Conservation (phyloP, 495 filamentous ascomycete genomes). For the Talaromyces nanjingensis region DNA sequence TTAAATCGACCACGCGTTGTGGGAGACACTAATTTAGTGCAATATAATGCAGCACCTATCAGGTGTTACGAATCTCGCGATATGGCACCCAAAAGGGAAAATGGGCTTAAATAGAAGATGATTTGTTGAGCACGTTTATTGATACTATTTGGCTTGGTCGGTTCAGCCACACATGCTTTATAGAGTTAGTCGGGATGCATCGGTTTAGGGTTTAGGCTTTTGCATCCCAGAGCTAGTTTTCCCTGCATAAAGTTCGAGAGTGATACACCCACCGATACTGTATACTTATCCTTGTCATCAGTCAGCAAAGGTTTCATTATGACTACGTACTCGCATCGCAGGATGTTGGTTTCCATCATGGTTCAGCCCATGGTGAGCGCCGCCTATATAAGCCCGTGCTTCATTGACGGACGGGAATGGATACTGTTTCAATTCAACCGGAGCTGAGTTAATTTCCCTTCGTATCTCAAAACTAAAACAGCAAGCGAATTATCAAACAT, state of each 20-base stretch:
- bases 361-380: neutral
- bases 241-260: no score
- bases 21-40: neutral
- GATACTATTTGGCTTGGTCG: no score
- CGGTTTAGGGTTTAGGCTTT: neutral
- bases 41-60: neutral
- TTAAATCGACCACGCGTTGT: neutral
- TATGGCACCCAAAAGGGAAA: neutral
- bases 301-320: neutral
- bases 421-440: neutral
- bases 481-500: neutral
- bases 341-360: neutral
- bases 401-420: neutral
- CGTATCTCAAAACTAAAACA: neutral
- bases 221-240: no score
- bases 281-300: neutral
- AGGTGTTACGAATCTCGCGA: neutral
- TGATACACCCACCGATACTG: no score
- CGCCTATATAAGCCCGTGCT: neutral
- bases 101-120: neutral
- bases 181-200: neutral
- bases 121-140: neutral
- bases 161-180: neutral
- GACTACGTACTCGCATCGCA: neutral
- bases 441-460: neutral